Percentiles rank a stretch among this genome's conserved stretches.
phyloP scores from a whole-genome alignment of 1,139 yeast species.

The Pichia sp. region DNA sequence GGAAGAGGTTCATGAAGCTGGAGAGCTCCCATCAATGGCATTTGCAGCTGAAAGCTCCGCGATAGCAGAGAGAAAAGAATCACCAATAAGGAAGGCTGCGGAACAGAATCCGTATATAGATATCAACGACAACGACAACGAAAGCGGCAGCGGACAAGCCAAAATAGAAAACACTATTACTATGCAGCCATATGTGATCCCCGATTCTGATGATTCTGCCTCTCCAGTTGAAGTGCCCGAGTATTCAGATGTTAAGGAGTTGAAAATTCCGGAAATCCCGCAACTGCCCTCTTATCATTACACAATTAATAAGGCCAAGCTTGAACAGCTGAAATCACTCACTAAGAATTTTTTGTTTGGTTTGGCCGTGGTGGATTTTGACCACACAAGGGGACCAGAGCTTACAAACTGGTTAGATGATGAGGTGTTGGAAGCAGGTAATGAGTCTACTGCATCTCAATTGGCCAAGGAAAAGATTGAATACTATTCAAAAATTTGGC shows the following conservation, averaged over 20 bases:
- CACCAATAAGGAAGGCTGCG: too few species aligned
- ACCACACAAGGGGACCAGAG: slow-evolving; percentile 92
- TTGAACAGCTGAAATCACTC: neutral
- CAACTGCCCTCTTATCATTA: slow-evolving; percentile 91
- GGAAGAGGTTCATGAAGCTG: too few species aligned
- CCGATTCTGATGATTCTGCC: too few species aligned
- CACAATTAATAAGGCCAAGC: slow-evolving; percentile 87
- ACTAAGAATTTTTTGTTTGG: slow-evolving; percentile 48
- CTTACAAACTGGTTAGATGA: slow-evolving; percentile 87
- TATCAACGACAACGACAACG: too few species aligned
- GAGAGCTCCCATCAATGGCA: too few species aligned
- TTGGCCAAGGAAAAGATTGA: slow-evolving; percentile 27
- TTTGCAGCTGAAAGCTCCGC: too few species aligned
- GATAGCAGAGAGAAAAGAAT: too few species aligned
- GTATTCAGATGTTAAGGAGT: too few species aligned
- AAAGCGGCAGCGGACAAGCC: too few species aligned
- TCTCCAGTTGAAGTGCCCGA: too few species aligned
- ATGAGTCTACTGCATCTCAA: slow-evolving; percentile 5
- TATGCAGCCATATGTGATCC: slow-evolving; percentile 75
- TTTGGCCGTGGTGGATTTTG: slow-evolving; percentile 86
- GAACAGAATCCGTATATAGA: too few species aligned
- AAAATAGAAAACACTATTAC: slow-evolving; percentile 33
- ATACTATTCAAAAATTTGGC: slow-evolving; percentile 51
- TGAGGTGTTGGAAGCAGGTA: slow-evolving; percentile 31
- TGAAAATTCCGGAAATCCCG: too few species aligned